Evolutionary conservation across 2,329 filamentous ascomycete genomes (phyloP), one percentile per base, ranked within the genome.

Genomic region (Ophiosphaerella herpotricha): DNA sequence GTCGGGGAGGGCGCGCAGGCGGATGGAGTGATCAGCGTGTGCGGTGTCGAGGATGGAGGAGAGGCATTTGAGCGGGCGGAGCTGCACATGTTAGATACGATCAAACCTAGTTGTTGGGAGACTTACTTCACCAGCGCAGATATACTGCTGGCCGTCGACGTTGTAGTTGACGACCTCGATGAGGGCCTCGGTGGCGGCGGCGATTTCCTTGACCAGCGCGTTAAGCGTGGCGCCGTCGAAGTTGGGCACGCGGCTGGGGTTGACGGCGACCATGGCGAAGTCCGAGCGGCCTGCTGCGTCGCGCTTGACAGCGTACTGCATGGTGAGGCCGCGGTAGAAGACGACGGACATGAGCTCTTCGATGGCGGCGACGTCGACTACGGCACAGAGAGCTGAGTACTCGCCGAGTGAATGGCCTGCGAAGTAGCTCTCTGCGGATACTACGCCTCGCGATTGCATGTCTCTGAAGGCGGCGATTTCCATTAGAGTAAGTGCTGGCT

Each of bases 81-180:
- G 31, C n/a, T 21, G 39, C 29, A 31, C 7, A 29, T 8, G 39
- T 29, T 14, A 5, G 31, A 29, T 7, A 41, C 21, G 39, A 29
- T 45, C 21, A 45, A 18, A 4, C 2, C 7, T 8, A 11, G 26
- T 2, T 29, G 4, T 29, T 29, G 7, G 6, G 11, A 29, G 3
- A 29, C 26, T 29, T 29, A 29, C 26, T 11, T 34, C 34, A 14
- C 71, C 73, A 5, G 73, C 67, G 38, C 69, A 73, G 31, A 75
- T 71, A 43, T 58, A 58, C 33, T 58, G 55, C 18, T 46, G 46
- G n/a, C 36, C 32, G 2, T 29, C 36, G 23, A 56, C 47, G 26
- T 58, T 58, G 55, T 50, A 51, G 44, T 58, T 58, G 21, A 58
- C 55, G 16, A 58, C 45, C 47, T 58, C 55, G 2, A 58, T 34